Evolutionary conservation across 2,329 filamentous ascomycete species (phyloP).

Genomic region (Nannizzia gypsea): DNA sequence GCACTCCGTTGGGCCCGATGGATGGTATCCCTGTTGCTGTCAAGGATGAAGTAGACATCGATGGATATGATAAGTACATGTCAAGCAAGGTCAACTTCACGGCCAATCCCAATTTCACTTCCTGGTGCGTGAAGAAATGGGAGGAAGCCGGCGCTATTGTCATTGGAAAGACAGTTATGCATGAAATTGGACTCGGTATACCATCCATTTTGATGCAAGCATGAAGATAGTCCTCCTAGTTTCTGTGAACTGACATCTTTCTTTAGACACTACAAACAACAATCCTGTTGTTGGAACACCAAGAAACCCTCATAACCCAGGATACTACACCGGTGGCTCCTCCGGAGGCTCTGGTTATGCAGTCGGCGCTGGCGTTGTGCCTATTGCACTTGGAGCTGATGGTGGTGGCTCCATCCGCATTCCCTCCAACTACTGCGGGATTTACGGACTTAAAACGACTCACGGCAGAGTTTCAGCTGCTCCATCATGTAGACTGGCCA

Average conservation of each 20-base stretch:
- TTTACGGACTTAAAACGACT: conserved; percentile 70
- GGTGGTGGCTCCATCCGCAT: conserved; percentile 66
- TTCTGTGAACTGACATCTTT: background rate
- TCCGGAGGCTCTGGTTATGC: conserved; percentile 66
- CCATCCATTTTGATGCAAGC: conserved; percentile 8
- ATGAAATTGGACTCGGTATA: conserved; percentile 59
- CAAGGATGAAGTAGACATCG: conserved; percentile 67
- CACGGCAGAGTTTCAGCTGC: conserved; percentile 55
- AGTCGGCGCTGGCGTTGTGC: conserved; percentile 57
- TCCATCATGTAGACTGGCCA: conserved; percentile 48
- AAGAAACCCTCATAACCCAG: conserved; percentile 61
- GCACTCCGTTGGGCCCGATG: conserved; percentile 54
- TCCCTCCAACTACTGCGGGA: conserved; percentile 62
- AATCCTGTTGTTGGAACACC: conserved; percentile 66
- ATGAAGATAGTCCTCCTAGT: conserved; percentile 14
- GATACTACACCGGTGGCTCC: conserved; percentile 71
- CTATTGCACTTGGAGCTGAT: conserved; percentile 61
- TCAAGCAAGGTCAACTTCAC: conserved; percentile 53
- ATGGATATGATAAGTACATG: conserved; percentile 56
- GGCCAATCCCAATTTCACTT: conserved; percentile 42
- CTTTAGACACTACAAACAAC: conserved; percentile 67
- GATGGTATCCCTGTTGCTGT: conserved; percentile 75
- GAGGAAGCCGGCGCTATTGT: conserved; percentile 64
- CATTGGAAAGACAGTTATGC: conserved; percentile 67
- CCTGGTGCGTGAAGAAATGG: conserved; percentile 60